Evolutionary conservation across 306 rosid species (phyloP), one percentile per base, ranked within the genome.

Genomic region (Trifolium repens): DNA sequence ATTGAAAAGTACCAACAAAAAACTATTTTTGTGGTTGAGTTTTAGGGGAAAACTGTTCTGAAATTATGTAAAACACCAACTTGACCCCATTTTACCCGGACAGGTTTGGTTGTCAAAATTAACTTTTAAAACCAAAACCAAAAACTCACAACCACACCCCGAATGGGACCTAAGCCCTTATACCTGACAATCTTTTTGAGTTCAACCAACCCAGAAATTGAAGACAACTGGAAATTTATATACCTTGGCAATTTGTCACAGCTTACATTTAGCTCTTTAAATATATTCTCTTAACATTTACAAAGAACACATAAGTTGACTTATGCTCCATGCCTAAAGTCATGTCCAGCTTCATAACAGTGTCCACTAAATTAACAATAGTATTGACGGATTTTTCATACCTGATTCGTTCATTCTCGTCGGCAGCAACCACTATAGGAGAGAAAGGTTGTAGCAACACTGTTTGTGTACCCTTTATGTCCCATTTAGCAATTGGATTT

Each of bases 401-500:
- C 99, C 99, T 91, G 73, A 96, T 92, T 15, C 92, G 87, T 84
- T 96, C 99, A 83, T 90, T 92, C 87, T 90, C 98, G 65, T 96
- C 98, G 15, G 94, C 99, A 59, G 94, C 98, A 52, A 96, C 84
- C 65, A 92, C 97, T 57, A 96, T 79, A 62, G 98, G 98, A 78
- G 99, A 90, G 76, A 92, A 96, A 69, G 99, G 98, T 61, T 92
- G 96, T 75, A 96, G 86, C 92, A 96, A 81, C 52, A 83, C 82
- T 43, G 87, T 82, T 76, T 89, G 93, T 24, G 97, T 90, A 43
- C 93, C 98, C 83, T 80, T 92, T 8, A 91, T 89, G 80, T 92
- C 97, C 96, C 96, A 90, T 86, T 91, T 89, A 49, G 99, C 96
- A 76, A 94, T 90, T 73, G 88, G 93, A 80, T 89, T 92, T 67